Evolutionary conservation across 805 yeast genomes (phyloP), one percentile per base, ranked within the genome.

Genomic region (Cyberlindnera veronae): DNA sequence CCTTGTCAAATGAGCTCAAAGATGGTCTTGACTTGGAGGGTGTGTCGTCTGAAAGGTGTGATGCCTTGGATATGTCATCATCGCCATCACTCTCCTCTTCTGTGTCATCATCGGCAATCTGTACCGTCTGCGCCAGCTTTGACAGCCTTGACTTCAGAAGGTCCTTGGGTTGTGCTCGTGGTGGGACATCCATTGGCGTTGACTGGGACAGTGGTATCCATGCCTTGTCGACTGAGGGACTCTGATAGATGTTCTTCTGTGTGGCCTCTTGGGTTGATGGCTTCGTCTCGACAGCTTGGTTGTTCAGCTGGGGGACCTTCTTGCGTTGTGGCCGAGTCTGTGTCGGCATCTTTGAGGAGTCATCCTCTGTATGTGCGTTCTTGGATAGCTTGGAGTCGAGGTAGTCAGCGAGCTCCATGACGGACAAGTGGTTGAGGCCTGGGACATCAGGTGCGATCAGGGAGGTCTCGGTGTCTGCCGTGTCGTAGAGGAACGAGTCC

Each of bases 151-250:
- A 50, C 21, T 49, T 54, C 36, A 57, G 29, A 8, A 55, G 36
- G 26, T 56, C 61, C 32, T 44, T 56, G 12, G 60, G 61, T 28
- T 57, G 57, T 2, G 34, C 34, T 9, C 39, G 38, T n/a, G 42
- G 45, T 6, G 36, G 38, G 1, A 32, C 20, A 13, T 42, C 51
- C 39, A 50, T 41, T 2, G 61, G 60, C 4, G 61, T 55, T 0
- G 60, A 55, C 17, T 55, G 52, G 5, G 51, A 53, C 41, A 55
- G 39, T 9, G 61, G 60, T 3, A 30, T 39, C 58, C 55, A 53
- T 2, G 29, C 46, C 31, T 49, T 55, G 5, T 43, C 55, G 9
- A 30, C 15, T n/a, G 41, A 30, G 5, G 57, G 55, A 11, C 41
- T 38, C 13, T 32, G 33, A 26, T 29, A 30, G 15, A n/a, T n/a